Base-by-base conservation (phyloP, 805 yeast genomes). In the Metschnikowia anglica region DNA sequence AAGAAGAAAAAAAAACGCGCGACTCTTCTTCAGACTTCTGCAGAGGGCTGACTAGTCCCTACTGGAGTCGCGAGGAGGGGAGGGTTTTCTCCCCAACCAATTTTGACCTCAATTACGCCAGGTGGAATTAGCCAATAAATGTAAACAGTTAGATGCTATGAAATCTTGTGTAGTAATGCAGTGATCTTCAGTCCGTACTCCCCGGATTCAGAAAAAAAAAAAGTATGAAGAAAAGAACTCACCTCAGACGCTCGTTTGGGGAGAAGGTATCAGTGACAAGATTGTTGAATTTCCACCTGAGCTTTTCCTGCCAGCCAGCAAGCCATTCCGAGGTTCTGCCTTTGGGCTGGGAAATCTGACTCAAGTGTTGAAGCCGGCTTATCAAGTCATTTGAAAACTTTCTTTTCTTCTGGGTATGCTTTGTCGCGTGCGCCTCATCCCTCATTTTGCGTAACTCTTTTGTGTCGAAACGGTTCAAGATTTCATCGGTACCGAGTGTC, bases 301-400 rank as follows among this genome's bases (percentile, higher is more conserved):
- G 42, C 32, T 37, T 45, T 16, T 35, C 37, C 10, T 35, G 47
- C 37, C 45, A 43, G 6, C 21, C 23, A 20, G 26, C 24, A 40
- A 49, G 42, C 49, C 48, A 45, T 35, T 41, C 44, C 17, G 43
- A 27, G 15, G 20, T 32, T n/a, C 46, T 34, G 29, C 38, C 39
- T 17, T 44, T 32, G 9, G 52, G 37, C 41, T 39, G 43, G 41
- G 54, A 42, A 39, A 47, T 28, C 37, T 46, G 37, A 46, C 51
- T 44, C 37, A 55, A 37, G 21, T 42, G 20, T 28, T 52, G 59
- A 7, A 59, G 44, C 24, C 55, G 51, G 21, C 48, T 43, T 31
- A 59, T 34, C 8, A 56, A 53, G 37, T 59, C 70, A 23, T 65
- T 73, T 0, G 53, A 44, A 1, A 62, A 63, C 17, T 31, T 37